Base-by-base conservation (phyloP, 73 alveolate genomes). In the Breviolum minutum region DNA sequence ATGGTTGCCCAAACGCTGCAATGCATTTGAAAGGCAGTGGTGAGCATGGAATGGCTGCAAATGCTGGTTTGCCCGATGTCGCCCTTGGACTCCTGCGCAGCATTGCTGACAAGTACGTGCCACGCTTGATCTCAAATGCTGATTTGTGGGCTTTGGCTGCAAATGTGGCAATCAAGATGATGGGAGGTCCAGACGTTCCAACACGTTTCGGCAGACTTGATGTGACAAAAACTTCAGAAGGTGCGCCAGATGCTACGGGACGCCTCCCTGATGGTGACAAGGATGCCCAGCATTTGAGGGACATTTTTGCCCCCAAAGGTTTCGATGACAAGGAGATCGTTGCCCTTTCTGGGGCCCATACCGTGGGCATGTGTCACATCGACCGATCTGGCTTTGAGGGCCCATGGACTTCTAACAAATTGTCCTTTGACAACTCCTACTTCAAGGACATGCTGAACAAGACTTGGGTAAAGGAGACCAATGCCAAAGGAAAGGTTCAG, bases 321-420 rank as follows among this genome's bases (percentile, higher is more conserved):
- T 70, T 95, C 48, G 90, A 32, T 6, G 99, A 95, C 92, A 76
- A 87, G 69, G 99, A 66, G 81, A 95, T 95, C 30, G 99, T 95
- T 16, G 99, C 95, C n/a, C 73, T 95, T 10, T 85, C 95, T 26
- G 99, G 99, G 26, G 99, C 99, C 22, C 95, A 95, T 71, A 70
- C 95, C 11, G 81, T 83, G n/a, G 99, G 99, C 54, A 92, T 74
- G 98, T 92, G 98, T 66, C 98, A 92, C 87, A 68, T 80, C 17
- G 98, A 92, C n/a, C 74, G 98, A 48, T 73, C 98, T 5, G 98
- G 90, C 80, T 92, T 92, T 92, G 98, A 76, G 63, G 98, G 91
- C n/a, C 68, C 98, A 5, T 92, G 98, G 98, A 92, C 98, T 16
- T 77, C 66, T 32, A 71, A 63, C 32, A 63, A 63, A 69, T n/a